phyloP scores from a whole-genome alignment of 306 rosid species.

The Luffa aegyptiaca region DNA sequence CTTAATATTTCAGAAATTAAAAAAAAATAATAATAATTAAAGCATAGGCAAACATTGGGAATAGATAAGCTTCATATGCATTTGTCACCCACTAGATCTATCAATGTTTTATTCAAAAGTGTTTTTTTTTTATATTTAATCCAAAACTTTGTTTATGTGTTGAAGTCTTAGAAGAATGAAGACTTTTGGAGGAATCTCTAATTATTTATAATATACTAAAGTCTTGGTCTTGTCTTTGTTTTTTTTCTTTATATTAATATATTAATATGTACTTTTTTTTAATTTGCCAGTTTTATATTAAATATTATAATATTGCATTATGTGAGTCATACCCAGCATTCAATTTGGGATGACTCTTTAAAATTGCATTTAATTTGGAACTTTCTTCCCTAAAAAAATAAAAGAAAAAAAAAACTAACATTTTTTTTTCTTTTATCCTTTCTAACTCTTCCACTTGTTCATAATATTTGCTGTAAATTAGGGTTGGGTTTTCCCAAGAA shows the following conservation, averaged over 20 bases:
- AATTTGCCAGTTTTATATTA: not conserved
- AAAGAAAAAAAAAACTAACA: too few species aligned
- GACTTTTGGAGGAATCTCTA: constrained; percentile 8
- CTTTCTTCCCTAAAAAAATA: not conserved
- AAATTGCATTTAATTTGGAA: not conserved
- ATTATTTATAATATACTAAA: not conserved
- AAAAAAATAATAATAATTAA: not conserved
- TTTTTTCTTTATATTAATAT: not conserved
- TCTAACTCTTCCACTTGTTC: not conserved
- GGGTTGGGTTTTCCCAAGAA: too few species aligned
- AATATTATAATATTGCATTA: not conserved
- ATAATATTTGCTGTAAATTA: too few species aligned
- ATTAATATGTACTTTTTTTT: not conserved
- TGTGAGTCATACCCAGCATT: not conserved
- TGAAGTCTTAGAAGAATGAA: constrained; percentile 2
- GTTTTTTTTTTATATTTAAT: not conserved
- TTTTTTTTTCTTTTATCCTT: not conserved
- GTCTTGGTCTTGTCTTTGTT: not conserved
- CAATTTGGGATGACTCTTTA: not conserved
- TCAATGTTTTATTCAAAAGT: not conserved
- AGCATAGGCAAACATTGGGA: not conserved
- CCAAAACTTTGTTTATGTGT: not conserved
- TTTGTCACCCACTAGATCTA: constrained; percentile 4
- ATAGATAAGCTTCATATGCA: constrained; percentile 8
- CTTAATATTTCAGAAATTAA: not conserved